Conservation (phyloP, 441 rosid species). For the Gossypium laxum region DNA sequence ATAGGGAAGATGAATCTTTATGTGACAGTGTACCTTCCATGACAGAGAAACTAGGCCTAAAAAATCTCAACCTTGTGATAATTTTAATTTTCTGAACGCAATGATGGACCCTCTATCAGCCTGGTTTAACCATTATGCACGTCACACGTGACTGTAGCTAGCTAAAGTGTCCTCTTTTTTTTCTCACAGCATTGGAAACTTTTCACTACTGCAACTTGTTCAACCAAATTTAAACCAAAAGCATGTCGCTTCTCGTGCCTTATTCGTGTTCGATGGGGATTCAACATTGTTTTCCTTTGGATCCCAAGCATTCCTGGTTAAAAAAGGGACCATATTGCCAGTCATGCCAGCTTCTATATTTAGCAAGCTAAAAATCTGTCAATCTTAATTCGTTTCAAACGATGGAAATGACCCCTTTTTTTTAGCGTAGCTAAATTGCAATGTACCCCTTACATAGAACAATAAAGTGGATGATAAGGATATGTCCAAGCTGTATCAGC, state of each 20-base stretch:
- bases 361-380: neutral
- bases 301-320: neutral
- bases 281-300: neutral
- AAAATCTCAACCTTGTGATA: neutral
- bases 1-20: neutral
- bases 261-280: neutral
- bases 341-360: neutral
- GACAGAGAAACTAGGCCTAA: neutral
- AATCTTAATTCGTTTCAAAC: neutral
- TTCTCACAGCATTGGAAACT: neutral
- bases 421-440: neutral
- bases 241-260: neutral
- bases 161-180: neutral
- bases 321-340: neutral
- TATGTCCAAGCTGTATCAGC: neutral
- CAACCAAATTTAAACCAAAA: neutral
- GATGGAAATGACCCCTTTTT: neutral
- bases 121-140: neutral
- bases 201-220: neutral
- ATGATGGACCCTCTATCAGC: neutral
- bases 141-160: neutral
- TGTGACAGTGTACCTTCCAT: neutral
- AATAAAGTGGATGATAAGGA: neutral
- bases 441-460: neutral
- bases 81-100: neutral